phyloP scores from a whole-genome alignment of 805 yeast genomes.

The Pichia ethanolica region DNA sequence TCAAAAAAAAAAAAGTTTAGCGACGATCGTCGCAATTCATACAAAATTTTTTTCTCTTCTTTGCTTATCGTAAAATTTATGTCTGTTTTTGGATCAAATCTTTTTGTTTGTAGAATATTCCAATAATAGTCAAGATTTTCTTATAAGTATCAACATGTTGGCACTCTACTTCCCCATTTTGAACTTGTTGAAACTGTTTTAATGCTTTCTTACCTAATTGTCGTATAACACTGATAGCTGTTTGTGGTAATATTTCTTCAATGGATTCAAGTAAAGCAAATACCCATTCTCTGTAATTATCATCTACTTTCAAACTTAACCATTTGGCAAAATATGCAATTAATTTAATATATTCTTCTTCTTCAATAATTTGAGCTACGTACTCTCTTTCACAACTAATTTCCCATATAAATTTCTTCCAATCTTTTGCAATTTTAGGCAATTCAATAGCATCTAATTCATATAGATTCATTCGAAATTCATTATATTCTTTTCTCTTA shows the following conservation, averaged over 20 bases:
- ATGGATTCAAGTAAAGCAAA: slow-evolving; percentile 32
- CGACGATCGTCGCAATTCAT: too few species aligned
- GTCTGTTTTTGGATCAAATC: slow-evolving; percentile 3
- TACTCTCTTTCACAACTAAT: slow-evolving; percentile 27
- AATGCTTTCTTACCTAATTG: slow-evolving; percentile 32
- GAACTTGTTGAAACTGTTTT: slow-evolving; percentile 14
- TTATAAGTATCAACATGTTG: background rate
- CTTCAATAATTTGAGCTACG: slow-evolving; percentile 29
- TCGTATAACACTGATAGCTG: slow-evolving; percentile 36
- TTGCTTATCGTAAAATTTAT: too few species aligned
- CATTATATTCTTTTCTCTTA: slow-evolving; percentile 14
- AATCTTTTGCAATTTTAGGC: slow-evolving; percentile 32
- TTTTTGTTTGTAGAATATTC: slow-evolving; percentile 8
- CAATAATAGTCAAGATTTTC: slow-evolving; percentile 5
- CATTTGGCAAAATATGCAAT: slow-evolving; percentile 37
- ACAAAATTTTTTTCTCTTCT: too few species aligned
- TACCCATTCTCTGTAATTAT: slow-evolving; percentile 32
- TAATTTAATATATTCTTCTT: slow-evolving; percentile 29
- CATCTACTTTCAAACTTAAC: slow-evolving; percentile 29
- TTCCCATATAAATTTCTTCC: slow-evolving; percentile 35
- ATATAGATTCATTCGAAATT: slow-evolving; percentile 14
- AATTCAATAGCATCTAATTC: slow-evolving; percentile 27
- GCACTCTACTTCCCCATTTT: background rate
- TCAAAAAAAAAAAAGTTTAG: too few species aligned
- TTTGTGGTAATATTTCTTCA: slow-evolving; percentile 31